Conservation (phyloP, 2,329 filamentous ascomycete species). For the Trichothecium sympodiale region DNA sequence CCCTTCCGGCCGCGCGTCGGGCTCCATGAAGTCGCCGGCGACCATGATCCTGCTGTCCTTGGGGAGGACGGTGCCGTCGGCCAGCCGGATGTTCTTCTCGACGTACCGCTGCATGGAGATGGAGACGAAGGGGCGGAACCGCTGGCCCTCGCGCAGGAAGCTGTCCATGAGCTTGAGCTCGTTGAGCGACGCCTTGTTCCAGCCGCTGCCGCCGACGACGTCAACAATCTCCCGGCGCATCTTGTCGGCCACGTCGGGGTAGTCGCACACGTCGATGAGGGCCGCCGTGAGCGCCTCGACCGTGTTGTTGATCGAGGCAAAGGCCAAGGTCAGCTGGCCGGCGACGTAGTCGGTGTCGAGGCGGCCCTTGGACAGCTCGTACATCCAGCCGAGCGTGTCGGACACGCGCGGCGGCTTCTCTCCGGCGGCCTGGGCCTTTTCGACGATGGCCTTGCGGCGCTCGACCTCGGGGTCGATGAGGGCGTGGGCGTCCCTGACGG, state of each 20-base stretch:
- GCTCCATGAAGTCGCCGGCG: conserved; percentile 1
- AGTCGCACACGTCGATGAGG: conserved; percentile 24
- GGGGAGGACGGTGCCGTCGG: background rate
- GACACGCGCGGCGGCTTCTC: conserved; percentile 28
- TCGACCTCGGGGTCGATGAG: conserved; percentile 26
- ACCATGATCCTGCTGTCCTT: conserved; percentile 2
- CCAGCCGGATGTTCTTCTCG: background rate
- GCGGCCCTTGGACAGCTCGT: conserved; percentile 24
- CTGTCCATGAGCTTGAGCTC: conserved; percentile 36
- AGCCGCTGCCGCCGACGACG: conserved; percentile 13
- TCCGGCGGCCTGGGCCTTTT: conserved; percentile 14
- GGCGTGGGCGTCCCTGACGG: conserved; percentile 3
- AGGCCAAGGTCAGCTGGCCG: conserved; percentile 16
- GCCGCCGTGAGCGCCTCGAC: conserved; percentile 15
- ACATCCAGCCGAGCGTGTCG: conserved; percentile 45
- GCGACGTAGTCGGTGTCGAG: conserved; percentile 6
- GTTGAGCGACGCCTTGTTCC: conserved; percentile 33
- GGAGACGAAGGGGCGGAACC: conserved; percentile 12
- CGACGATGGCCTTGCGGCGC: conserved; percentile 26
- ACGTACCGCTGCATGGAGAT: conserved; percentile 1
- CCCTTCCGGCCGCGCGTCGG: background rate
- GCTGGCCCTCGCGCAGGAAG: conserved; percentile 38
- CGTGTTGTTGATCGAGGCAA: conserved; percentile 45
- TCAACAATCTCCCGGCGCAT: conserved; percentile 28
- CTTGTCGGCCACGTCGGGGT: conserved; percentile 20